These are phyloP conservation scores for Starmerella cellae DNA, from an alignment of 805 yeast species.

Conservation along the genomic window DNA sequence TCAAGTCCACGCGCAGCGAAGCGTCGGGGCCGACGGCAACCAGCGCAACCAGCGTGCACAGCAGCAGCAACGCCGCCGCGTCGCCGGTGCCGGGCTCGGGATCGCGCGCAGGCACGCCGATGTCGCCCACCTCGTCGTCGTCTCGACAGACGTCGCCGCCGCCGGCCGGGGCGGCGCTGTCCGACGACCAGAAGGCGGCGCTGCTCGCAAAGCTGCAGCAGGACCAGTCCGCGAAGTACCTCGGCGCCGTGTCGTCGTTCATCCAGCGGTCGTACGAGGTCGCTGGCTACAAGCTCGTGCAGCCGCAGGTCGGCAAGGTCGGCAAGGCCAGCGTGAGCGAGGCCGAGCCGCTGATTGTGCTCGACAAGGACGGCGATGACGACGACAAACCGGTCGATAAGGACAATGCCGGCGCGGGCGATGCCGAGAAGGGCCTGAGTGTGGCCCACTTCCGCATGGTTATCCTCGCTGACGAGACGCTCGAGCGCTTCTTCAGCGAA, in stretches of 20 bases:
- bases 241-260: slow-evolving; percentile 76
- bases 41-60: neutral
- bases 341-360: slow-evolving; percentile 11
- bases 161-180: neutral
- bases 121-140: neutral
- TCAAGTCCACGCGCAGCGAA: slow-evolving; percentile 24
- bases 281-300: slow-evolving; percentile 13
- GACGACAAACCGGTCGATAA: neutral
- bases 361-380: slow-evolving; percentile 23
- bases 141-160: neutral
- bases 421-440: slow-evolving; percentile 5
- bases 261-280: slow-evolving; percentile 71
- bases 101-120: neutral
- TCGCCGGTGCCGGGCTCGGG: neutral
- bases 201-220: slow-evolving; percentile 36
- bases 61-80: neutral
- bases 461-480: slow-evolving; percentile 81
- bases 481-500: slow-evolving; percentile 66
- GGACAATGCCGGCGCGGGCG: neutral
- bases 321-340: slow-evolving; percentile 23
- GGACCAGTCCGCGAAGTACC: slow-evolving; percentile 39
- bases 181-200: neutral
- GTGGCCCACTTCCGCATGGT: slow-evolving; percentile 83
- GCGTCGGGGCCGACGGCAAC: neutral
- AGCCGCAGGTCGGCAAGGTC: slow-evolving; percentile 12